Evolutionary conservation across 2,329 filamentous ascomycete genomes (phyloP).

Genomic region (Diaporthe sp.): DNA sequence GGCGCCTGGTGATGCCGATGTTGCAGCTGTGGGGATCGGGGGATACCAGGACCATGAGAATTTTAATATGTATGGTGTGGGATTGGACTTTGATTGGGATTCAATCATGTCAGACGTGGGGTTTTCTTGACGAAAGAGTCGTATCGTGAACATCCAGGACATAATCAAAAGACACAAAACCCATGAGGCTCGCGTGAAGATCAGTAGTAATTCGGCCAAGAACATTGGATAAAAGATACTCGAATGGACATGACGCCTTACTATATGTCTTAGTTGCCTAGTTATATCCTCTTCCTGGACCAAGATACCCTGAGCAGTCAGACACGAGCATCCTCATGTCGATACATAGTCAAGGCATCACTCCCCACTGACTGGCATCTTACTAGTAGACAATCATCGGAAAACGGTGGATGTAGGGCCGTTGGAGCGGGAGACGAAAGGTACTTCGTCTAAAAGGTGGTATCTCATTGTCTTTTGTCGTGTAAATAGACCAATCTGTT

Average conservation of each 20-base stretch:
- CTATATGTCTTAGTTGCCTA: no score
- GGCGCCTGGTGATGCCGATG: background rate
- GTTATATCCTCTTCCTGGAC: background rate
- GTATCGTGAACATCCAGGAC: background rate
- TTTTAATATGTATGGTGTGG: background rate
- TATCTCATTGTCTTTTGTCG: constrained; percentile 8
- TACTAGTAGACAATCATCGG: background rate
- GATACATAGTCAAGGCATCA: background rate
- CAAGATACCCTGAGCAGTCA: background rate
- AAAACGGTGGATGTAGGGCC: background rate
- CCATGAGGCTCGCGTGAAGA: background rate
- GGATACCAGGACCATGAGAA: background rate
- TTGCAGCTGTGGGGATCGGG: background rate
- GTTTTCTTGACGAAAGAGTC: background rate
- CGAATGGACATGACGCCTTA: no score
- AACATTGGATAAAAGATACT: no score
- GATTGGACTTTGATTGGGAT: constrained; percentile 2
- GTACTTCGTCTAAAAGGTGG: background rate
- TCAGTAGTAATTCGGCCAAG: no score
- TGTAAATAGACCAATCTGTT: background rate
- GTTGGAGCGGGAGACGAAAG: background rate
- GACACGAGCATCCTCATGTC: background rate
- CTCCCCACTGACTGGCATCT: background rate
- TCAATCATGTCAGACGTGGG: constrained; percentile 11
- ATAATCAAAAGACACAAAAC: background rate